Conservation (phyloP, 306 rosid genomes). For the Phaseolus lunatus region DNA sequence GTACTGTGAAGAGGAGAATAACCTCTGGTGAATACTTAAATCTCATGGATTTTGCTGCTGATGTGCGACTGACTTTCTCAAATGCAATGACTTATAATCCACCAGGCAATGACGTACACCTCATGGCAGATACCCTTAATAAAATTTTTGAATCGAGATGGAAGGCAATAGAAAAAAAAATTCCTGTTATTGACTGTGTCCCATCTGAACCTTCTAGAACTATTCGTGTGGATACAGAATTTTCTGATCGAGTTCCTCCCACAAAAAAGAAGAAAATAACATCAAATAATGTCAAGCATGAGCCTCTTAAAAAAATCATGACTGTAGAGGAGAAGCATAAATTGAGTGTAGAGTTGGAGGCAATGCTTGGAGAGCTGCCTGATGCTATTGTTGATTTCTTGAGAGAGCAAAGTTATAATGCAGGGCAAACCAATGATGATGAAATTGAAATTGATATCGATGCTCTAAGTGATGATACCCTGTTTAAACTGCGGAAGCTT, state of each 20-base stretch:
- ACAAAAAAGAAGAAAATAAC: slow-evolving; percentile 63
- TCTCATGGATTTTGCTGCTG: slow-evolving; percentile 78
- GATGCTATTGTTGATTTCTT: slow-evolving; percentile 73
- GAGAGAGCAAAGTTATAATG: slow-evolving; percentile 64
- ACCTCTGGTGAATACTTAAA: slow-evolving; percentile 62
- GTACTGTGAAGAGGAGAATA: slow-evolving; percentile 77
- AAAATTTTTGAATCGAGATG: slow-evolving; percentile 79
- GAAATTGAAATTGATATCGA: slow-evolving; percentile 95
- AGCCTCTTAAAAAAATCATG: slow-evolving; percentile 54
- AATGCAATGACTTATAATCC: slow-evolving; percentile 95
- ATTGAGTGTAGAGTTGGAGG: slow-evolving; percentile 77
- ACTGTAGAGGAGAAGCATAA: slow-evolving; percentile 70
- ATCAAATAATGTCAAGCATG: slow-evolving; percentile 55
- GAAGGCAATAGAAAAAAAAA: slow-evolving; percentile 80
- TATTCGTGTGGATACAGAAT: slow-evolving; percentile 51
- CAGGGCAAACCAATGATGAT: slow-evolving; percentile 67
- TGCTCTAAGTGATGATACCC: slow-evolving; percentile 75
- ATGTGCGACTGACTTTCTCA: slow-evolving; percentile 82
- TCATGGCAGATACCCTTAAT: slow-evolving; percentile 65
- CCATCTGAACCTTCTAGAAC: slow-evolving; percentile 59
- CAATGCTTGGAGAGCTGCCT: slow-evolving; percentile 74
- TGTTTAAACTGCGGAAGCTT: slow-evolving; percentile 75
- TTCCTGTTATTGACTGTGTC: slow-evolving; percentile 49
- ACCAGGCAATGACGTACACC: slow-evolving; percentile 75
- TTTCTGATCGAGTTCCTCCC: slow-evolving; percentile 54